Base-by-base conservation (phyloP, 768 basidiomycete genomes). In the Mycena maculata region DNA sequence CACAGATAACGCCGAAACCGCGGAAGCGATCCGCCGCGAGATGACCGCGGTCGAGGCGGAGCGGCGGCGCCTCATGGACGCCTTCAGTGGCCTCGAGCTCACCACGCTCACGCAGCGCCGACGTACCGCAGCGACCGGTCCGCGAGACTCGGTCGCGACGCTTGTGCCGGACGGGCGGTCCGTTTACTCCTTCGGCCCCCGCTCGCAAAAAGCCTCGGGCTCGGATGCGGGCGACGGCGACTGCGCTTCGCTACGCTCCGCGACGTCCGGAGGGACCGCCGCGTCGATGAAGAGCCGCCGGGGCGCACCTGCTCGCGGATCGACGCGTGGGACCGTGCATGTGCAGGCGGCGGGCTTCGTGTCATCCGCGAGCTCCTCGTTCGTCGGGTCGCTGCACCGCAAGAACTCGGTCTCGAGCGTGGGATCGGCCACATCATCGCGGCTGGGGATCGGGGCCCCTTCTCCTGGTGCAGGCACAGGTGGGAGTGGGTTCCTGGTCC, bases 11-110 rank as follows among this genome's bases (percentile, higher is more conserved):
- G 77, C 88, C 61, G 85, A 86, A 63, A 85, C 90, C n/a, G 83
- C 86, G 63, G 82, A 85, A 67, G 84, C 90, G 41, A 88, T 94
- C 59, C 87, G 85, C 41, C 80, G 85, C 48, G 90, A 93, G 71
- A 91, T 94, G 45, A 79, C 84, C 64, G 77, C 83, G 8, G 86
- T 94, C 45, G 92, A 93, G 75, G 88, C 88, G 33, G 92, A 94
- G 74, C 88, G 86, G 8, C 84, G 85, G 67, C 82, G 90, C 53
- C 77, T 94, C 49, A 84, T 93, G 78, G 92, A 94, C 73, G 92
- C 92, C 4, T 94, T 94, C 76, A 92, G 87, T 71, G 91, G 92
- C 11, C 81, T 94, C 41, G 92, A 94, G 76, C 81, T 94, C 63
- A 90, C 85, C 36, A 86, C 89, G 23, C 78, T 93, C 52, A 88